A percentile compares a stretch with the other conserved stretches of the same genome.
phyloP scores from a whole-genome alignment of 805 yeast species.

The Candida manassasensis region DNA sequence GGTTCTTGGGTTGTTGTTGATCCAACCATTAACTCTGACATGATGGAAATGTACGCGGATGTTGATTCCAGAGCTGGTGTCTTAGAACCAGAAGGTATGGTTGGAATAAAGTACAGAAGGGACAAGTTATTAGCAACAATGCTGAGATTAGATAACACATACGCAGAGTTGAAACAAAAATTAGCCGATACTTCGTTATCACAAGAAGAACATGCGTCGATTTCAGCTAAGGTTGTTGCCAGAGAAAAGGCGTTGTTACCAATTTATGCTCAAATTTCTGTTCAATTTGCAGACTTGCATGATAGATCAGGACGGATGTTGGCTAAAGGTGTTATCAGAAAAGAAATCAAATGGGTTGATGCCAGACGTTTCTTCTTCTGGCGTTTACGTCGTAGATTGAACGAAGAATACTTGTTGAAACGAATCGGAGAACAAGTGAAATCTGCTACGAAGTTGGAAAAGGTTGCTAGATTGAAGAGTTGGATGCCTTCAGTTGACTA shows the following conservation, averaged over 20 bases:
- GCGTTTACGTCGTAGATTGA: slow-evolving; percentile 94
- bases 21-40: slow-evolving; percentile 92
- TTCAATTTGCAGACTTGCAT: slow-evolving; percentile 96
- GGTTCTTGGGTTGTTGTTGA: slow-evolving; percentile 99
- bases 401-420: slow-evolving; percentile 82
- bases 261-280: slow-evolving; percentile 84
- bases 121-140: slow-evolving; percentile 88
- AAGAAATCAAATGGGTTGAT: slow-evolving; percentile 78
- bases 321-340: slow-evolving; percentile 86
- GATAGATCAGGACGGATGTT: slow-evolving; percentile 97
- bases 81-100: slow-evolving; percentile 98
- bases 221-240: slow-evolving; percentile 61
- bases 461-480: slow-evolving; percentile 79
- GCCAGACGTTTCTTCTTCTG: slow-evolving; percentile 98
- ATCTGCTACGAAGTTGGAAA: slow-evolving; percentile 66
- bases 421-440: slow-evolving; percentile 60
- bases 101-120: slow-evolving; percentile 94
- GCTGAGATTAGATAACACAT: slow-evolving; percentile 79
- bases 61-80: slow-evolving; percentile 96
- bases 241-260: slow-evolving; percentile 83
- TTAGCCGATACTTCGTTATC: slow-evolving; percentile 48
- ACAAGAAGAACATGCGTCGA: slow-evolving; percentile 60
- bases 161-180: slow-evolving; percentile 61
- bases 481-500: slow-evolving; percentile 76
- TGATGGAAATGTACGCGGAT: slow-evolving; percentile 99